These are phyloP conservation scores for Lotmaria passim DNA, from an alignment of 208 protist species.

Conservation along the genomic window DNA sequence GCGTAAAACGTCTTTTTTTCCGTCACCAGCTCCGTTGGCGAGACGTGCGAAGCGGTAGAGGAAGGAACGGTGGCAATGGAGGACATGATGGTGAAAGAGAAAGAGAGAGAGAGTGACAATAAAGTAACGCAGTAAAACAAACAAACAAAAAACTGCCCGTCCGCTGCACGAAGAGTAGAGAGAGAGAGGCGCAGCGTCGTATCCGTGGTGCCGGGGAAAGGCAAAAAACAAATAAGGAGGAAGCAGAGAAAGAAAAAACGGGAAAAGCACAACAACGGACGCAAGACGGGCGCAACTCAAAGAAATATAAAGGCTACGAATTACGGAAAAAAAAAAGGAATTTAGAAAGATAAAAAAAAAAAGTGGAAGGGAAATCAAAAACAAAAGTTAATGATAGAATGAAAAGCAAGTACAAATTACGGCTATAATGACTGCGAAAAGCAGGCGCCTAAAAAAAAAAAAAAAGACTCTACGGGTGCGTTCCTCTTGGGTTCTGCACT, in stretches of 20 bases:
- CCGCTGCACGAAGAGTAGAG: background rate
- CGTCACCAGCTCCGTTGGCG: background rate
- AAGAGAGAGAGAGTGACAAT: background rate
- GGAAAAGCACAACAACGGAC: background rate
- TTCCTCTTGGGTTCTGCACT: too few relatives aligned
- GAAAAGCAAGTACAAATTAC: too few relatives aligned
- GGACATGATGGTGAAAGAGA: slow-evolving; percentile 3
- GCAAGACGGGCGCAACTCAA: background rate
- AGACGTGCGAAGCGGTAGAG: background rate
- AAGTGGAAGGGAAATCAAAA: too few relatives aligned
- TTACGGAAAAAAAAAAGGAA: too few relatives aligned
- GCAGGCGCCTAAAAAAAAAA: too few relatives aligned
- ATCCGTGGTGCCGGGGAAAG: background rate
- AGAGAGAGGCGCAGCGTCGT: background rate
- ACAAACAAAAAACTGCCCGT: background rate
- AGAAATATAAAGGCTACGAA: background rate
- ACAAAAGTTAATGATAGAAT: too few relatives aligned
- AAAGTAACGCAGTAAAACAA: background rate
- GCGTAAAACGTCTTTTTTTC: background rate
- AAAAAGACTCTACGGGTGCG: too few relatives aligned
- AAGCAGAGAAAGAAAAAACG: slow-evolving; percentile 2
- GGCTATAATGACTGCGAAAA: too few relatives aligned
- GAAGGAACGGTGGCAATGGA: background rate
- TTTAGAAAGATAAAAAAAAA: too few relatives aligned
- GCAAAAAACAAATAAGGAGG: background rate